A percentile compares a stretch with the other conserved stretches of the same genome.
phyloP scores from a whole-genome alignment of 2,329 filamentous ascomycete genomes.

The Gaeumannomyces tritici region DNA sequence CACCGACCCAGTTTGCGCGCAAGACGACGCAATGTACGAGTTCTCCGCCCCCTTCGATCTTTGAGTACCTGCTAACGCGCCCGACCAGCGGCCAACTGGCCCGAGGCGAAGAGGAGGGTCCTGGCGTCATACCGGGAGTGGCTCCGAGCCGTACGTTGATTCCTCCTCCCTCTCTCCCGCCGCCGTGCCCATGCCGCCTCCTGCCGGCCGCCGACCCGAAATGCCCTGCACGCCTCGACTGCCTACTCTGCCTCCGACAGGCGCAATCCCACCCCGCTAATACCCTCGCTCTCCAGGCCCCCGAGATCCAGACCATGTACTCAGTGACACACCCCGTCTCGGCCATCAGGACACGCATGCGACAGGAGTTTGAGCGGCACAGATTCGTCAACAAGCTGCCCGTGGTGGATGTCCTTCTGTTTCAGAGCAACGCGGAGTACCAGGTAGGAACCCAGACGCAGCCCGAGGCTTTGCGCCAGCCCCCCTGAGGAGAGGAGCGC shows the following conservation, averaged over 20 bases:
- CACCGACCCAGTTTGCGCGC: conserved; percentile 84
- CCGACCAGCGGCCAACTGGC: conserved; percentile 70
- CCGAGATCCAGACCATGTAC: conserved; percentile 97
- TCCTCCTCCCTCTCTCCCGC: background rate
- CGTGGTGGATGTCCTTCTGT: conserved; percentile 80
- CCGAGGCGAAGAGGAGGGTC: conserved; percentile 79
- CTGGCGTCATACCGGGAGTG: conserved; percentile 87
- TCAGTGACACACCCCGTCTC: conserved; percentile 82
- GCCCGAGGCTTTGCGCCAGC: background rate
- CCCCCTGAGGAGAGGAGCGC: background rate
- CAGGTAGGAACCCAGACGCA: conserved; percentile 50
- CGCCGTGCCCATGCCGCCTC: background rate
- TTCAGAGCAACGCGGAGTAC: conserved; percentile 86
- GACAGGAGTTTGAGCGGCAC: conserved; percentile 94
- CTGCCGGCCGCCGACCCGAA: background rate
- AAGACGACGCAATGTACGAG: conserved; percentile 67
- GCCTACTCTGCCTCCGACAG: background rate
- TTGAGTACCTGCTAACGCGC: conserved; percentile 22
- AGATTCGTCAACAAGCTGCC: conserved; percentile 83
- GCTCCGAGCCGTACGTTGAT: conserved; percentile 77
- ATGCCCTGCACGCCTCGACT: background rate
- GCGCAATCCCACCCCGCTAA: background rate
- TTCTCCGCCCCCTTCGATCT: background rate
- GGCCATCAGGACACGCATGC: conserved; percentile 80
- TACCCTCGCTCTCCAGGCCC: conserved; percentile 53